phyloP scores from a whole-genome alignment of 768 basidiomycete genomes.

The Sarcodon sp. region DNA sequence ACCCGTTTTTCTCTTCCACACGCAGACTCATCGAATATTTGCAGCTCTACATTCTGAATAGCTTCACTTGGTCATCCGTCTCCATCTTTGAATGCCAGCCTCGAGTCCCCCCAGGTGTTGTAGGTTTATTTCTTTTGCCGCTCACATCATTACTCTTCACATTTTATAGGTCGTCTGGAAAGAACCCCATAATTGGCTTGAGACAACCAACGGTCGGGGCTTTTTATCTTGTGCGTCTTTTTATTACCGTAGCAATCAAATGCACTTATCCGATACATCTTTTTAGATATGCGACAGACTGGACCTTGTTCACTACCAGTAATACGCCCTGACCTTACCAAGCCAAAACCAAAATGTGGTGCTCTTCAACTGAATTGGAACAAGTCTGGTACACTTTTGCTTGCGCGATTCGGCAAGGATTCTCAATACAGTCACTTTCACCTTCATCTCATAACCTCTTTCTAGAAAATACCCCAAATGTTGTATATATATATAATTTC shows the following conservation, averaged over 20 bases:
- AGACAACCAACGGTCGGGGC: slow-evolving; percentile 71
- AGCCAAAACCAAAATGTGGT: slow-evolving; percentile 52
- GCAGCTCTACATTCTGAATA: slow-evolving; percentile 68
- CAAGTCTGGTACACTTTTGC: slow-evolving; percentile 54
- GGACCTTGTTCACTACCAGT: slow-evolving; percentile 40
- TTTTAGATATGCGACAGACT: slow-evolving; percentile 50
- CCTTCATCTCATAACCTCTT: slow-evolving; percentile 3
- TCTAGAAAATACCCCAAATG: slow-evolving; percentile 49
- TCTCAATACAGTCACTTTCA: neutral
- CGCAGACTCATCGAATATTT: neutral
- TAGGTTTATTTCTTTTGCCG: slow-evolving; percentile 20
- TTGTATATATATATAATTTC: slow-evolving; percentile 62
- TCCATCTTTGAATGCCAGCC: slow-evolving; percentile 48
- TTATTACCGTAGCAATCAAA: neutral
- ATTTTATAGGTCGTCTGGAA: slow-evolving; percentile 61
- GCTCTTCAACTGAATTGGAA: slow-evolving; percentile 74
- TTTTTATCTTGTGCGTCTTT: slow-evolving; percentile 69
- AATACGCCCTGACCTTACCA: slow-evolving; percentile 42
- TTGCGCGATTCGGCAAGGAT: slow-evolving; percentile 60
- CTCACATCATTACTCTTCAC: slow-evolving; percentile 1
- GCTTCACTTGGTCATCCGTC: slow-evolving; percentile 60
- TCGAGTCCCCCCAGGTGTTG: slow-evolving; percentile 41
- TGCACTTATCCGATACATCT: neutral
- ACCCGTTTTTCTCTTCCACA: neutral
- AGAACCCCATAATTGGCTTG: slow-evolving; percentile 78